Evolutionary conservation across 1,284 basidiomycete species (phyloP), one percentile per base, ranked within the genome.

Genomic region (Stereum hirsutum): DNA sequence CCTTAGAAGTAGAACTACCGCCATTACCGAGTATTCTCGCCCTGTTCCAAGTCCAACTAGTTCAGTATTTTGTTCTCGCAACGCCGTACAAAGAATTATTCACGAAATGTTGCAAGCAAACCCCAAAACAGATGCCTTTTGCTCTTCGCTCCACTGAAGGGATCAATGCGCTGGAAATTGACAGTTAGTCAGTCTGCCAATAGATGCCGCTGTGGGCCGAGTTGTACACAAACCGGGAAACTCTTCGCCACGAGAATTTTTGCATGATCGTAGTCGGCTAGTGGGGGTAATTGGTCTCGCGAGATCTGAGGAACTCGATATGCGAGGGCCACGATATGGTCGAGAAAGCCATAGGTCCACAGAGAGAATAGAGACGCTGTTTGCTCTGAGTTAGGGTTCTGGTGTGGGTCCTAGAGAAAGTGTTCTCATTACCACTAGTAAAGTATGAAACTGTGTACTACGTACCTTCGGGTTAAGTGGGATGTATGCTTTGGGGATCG

Each of bases 231-330:
- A 38, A 57, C 62, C 5, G 55, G 55, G 42, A 64, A 57, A 45
- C 60, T 57, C 10, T 56, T 56, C 31, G 60, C 51, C 31, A 66
- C 64, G 1, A 75, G 60, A 47, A 64, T 55, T 27, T 57, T 57
- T 2, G 70, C 59, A 24, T 58, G 54, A 48, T 75, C 71, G 44
- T 69, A 70, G 48, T 75, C 74, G 1, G 69, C 61, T 11, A 74
- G 49, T 0, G 70, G 67, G 12, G 70, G 72, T 4, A 70, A 49
- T 47, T 61, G 49, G 8, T 62, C 61, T 35, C 52, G 50, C 12
- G 58, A 48, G 10, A 66, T 46, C 39, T 62, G 60, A 5, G 56
- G 40, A 26, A 56, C 46, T 14, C 52, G 54, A 45, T 55, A 55
- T 1, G 59, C 62, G 7, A 48, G 42, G 48, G 52, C 57, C n/a